Percentiles rank a stretch among this genome's conserved stretches.
Conservation (phyloP, 2,329 filamentous ascomycete genomes). For the Ceratocystis ficicola region DNA sequence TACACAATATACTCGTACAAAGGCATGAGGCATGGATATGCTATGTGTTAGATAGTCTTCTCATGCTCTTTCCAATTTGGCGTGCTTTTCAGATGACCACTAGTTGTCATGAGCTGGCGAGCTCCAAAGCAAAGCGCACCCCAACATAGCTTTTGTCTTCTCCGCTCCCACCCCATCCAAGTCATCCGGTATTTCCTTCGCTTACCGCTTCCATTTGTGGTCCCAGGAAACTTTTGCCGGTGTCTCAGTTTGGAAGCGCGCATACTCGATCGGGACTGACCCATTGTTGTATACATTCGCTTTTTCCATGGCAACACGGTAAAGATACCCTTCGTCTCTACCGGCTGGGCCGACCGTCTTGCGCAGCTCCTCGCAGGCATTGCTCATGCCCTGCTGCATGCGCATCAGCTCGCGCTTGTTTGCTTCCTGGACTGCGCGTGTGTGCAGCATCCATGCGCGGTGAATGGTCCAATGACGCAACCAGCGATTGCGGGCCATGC, state of each 20-base stretch:
- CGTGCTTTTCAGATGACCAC: neutral
- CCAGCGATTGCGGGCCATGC: conserved; percentile 74
- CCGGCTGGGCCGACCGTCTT: conserved; percentile 44
- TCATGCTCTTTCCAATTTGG: neutral
- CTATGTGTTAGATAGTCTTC: neutral
- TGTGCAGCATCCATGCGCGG: conserved; percentile 80
- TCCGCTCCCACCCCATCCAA: too few species aligned
- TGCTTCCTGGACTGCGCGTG: conserved; percentile 51
- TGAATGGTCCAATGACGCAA: conserved; percentile 99
- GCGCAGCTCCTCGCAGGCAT: conserved; percentile 74
- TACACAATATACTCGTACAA: conserved; percentile 17
- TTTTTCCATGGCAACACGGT: conserved; percentile 82
- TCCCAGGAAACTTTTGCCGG: conserved; percentile 78
- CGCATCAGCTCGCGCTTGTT: conserved; percentile 62
- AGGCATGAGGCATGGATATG: neutral
- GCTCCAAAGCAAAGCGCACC: neutral
- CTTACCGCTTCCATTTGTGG: conserved; percentile 66
- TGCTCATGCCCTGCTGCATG: conserved; percentile 68
- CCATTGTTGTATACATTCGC: conserved; percentile 62
- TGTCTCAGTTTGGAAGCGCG: conserved; percentile 69
- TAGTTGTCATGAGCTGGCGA: neutral
- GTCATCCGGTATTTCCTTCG: neutral
- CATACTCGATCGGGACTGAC: conserved; percentile 84
- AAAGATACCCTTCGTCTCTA: conserved; percentile 58
- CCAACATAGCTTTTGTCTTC: neutral